Base-by-base conservation (phyloP, 371 early-diverging fungal species). In the Cokeromyces recurvatus region DNA sequence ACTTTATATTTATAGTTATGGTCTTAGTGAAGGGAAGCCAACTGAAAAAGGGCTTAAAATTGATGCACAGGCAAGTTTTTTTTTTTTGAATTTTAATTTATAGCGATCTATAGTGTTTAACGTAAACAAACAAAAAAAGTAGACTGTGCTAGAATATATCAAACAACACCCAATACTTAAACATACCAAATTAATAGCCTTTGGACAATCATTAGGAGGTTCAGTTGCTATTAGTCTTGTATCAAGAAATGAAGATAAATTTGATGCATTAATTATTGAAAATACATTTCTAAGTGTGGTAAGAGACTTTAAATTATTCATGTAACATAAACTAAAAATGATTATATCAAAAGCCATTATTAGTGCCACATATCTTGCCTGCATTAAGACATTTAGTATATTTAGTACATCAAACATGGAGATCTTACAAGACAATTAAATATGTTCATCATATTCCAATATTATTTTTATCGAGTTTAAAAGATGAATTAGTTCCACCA, bases 131-230 rank as follows among this genome's bases (percentile, higher is more conserved):
- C n/a, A n/a, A n/a, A n/a, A n/a, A n/a, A n/a, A n/a, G n/a, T 60
- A 90, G 78, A 82, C 94, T 2, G 84, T 88, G n/a, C 71, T 95
- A 25, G 83, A 92, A 55, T 94, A 81, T 62, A 74, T 97, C 42
- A 66, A 62, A 41, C 59, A 71, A 14, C 89, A 95, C 55, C 81
- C 84, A 8, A 60, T 85, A 17, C 65, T 91, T 2, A 74, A 72
- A 42, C 69, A 87, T 48, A 84, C 89, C 2, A 84, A 82, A 53
- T 62, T 97, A 34, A 69, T 95, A 24, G 81, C 91, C 0, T 96
- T 84, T 64, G 97, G 97, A 0, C 97, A 97, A 68, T 91, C 92
- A 23, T 79, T 97, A 43, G 97, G 97, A 32, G 97, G 97, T 4
- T 96, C 97, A 15, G 96, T 94, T 10, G 92, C 97, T 4, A 89